Conservation (phyloP, 345 rosid species). For the Raphanus sativus region DNA sequence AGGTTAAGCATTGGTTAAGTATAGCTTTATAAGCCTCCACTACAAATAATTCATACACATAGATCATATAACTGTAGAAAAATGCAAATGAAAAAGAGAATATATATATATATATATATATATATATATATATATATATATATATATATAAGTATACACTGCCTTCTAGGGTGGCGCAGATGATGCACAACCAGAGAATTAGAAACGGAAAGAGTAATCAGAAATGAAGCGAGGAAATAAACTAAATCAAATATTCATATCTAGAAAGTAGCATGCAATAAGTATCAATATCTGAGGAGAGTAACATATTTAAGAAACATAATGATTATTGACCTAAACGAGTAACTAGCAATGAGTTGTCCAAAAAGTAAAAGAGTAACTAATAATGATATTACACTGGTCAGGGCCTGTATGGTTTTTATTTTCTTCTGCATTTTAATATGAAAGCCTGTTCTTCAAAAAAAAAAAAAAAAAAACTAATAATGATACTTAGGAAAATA, state of each 20-base stretch:
- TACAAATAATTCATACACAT: too few relatives aligned
- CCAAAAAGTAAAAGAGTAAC: background rate
- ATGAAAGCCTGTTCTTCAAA: too few relatives aligned
- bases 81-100: too few relatives aligned
- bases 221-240: background rate
- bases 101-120: too few relatives aligned
- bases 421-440: too few relatives aligned
- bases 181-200: background rate
- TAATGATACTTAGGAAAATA: background rate
- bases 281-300: background rate
- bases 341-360: background rate
- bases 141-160: too few relatives aligned
- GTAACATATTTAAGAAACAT: background rate
- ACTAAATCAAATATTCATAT: background rate
- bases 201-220: slow-evolving; percentile 1
- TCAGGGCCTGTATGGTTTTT: too few relatives aligned
- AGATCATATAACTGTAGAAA: too few relatives aligned
- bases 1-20: too few relatives aligned
- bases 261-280: background rate
- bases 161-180: background rate
- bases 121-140: too few relatives aligned
- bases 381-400: background rate
- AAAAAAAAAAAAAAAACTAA: too few relatives aligned
- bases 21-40: too few relatives aligned
- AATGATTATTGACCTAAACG: background rate